Evolutionary conservation across 1,284 basidiomycete species (phyloP).

Genomic region (Pseudozyma hubeiensis): DNA sequence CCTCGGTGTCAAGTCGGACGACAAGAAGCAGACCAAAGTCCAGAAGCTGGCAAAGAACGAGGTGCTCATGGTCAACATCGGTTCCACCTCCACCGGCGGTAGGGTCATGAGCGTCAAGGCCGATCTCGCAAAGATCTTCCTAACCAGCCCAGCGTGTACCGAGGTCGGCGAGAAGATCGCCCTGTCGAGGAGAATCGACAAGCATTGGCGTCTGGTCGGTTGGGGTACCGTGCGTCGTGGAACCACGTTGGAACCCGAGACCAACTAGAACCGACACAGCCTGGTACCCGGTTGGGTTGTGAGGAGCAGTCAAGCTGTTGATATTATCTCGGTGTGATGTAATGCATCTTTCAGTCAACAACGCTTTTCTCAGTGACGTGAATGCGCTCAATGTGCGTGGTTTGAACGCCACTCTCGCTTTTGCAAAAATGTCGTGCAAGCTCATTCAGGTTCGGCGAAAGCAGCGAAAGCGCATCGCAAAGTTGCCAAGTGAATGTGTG

Average conservation of each 20-base stretch:
- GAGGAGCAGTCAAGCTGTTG: too few species aligned
- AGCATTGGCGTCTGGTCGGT: constrained; percentile 85
- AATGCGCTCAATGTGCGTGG: too few species aligned
- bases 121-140: constrained; percentile 67
- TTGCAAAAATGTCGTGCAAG: too few species aligned
- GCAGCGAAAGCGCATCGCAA: too few species aligned
- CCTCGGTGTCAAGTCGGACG: constrained; percentile 97
- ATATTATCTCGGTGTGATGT: not conserved
- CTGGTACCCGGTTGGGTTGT: not conserved
- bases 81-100: constrained; percentile 66
- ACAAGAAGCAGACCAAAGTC: constrained; percentile 94
- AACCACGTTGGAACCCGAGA: constrained; percentile 64
- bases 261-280: constrained; percentile 19
- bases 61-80: constrained; percentile 76
- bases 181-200: constrained; percentile 74
- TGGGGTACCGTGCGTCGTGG: constrained; percentile 66
- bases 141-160: constrained; percentile 67
- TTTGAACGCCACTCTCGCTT: too few species aligned
- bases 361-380: too few species aligned
- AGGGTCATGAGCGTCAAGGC: constrained; percentile 66
- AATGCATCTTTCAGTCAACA: not conserved
- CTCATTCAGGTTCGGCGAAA: too few species aligned
- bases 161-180: constrained; percentile 69
- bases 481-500: too few species aligned
- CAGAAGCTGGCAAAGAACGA: constrained; percentile 93